Conservation (phyloP, 73 alveolate species). For the Paramecium sexaurelia region DNA sequence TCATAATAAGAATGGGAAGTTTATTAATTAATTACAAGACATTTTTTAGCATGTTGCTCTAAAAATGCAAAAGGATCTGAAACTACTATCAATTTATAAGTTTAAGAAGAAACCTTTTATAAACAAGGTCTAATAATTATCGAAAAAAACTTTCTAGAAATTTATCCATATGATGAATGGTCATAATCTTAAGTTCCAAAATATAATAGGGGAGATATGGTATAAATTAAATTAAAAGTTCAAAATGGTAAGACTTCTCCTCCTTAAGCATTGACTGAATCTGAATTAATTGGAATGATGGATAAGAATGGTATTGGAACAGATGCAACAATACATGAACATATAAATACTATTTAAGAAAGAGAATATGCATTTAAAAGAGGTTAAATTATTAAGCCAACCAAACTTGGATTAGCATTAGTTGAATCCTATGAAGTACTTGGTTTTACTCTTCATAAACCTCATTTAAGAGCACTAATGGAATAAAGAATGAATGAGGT, state of each 20-base stretch:
- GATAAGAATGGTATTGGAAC: conserved; percentile 99
- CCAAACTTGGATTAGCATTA: conserved; percentile 93
- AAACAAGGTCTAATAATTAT: conserved; percentile 88
- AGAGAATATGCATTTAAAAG: conserved; percentile 95
- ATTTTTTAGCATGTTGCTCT: conserved; percentile 95
- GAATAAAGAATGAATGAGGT: conserved; percentile 93
- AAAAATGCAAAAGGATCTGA: conserved; percentile 98
- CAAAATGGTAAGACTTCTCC: conserved; percentile 92
- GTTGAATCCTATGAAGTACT: conserved; percentile 92
- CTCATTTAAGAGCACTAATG: conserved; percentile 95
- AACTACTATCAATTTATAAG: conserved; percentile 83
- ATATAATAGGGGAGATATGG: conserved; percentile 76
- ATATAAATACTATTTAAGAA: conserved; percentile 92
- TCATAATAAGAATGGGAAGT: conserved; percentile 89
- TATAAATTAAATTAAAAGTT: conserved; percentile 78
- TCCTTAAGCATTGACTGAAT: conserved; percentile 97
- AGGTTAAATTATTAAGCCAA: conserved; percentile 89
- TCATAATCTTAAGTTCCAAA: conserved; percentile 86
- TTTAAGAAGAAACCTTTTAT: conserved; percentile 90
- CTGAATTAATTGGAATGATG: conserved; percentile 96
- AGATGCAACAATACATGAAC: conserved; percentile 99
- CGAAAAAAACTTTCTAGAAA: conserved; percentile 91
- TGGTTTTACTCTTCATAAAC: conserved; percentile 91
- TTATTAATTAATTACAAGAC: conserved; percentile 96
- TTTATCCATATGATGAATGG: conserved; percentile 96